These are phyloP conservation scores for Vitis rupestris DNA, from an alignment of 164 flowering plant species.

Conservation along the genomic window DNA sequence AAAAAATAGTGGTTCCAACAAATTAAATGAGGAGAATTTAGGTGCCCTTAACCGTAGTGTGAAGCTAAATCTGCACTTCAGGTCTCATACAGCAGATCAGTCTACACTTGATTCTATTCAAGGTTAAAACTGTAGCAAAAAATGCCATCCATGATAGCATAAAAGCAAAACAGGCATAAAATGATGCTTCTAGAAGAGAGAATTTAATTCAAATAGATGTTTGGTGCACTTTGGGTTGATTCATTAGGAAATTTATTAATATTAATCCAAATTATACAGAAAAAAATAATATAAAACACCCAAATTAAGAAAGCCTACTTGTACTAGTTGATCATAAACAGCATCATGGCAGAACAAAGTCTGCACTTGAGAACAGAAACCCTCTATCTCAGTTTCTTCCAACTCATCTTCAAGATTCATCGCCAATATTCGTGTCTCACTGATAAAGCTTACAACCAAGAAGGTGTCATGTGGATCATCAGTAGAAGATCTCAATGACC, in stretches of 20 bases:
- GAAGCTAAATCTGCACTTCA: too few species aligned
- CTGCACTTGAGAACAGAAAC: slow-evolving; percentile 83
- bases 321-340: slow-evolving; percentile 82
- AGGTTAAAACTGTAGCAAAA: background rate
- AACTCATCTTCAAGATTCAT: slow-evolving; percentile 95
- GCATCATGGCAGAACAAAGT: slow-evolving; percentile 96
- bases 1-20: too few species aligned
- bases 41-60: too few species aligned
- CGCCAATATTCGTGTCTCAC: slow-evolving; percentile 91
- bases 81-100: background rate
- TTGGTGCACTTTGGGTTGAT: background rate
- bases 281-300: background rate
- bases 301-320: slow-evolving; percentile 38
- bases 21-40: too few species aligned
- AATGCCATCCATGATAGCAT: background rate
- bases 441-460: slow-evolving; percentile 93
- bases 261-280: background rate
- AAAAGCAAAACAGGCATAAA: background rate
- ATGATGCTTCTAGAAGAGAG: background rate
- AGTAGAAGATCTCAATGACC: slow-evolving; percentile 91
- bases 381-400: slow-evolving; percentile 98
- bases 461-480: slow-evolving; percentile 92
- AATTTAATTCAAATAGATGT: background rate
- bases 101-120: background rate
- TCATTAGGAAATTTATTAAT: too few species aligned